Evolutionary conservation across 176 grass and related monocot species (phyloP).

Genomic region (Aechmea fasciata): DNA sequence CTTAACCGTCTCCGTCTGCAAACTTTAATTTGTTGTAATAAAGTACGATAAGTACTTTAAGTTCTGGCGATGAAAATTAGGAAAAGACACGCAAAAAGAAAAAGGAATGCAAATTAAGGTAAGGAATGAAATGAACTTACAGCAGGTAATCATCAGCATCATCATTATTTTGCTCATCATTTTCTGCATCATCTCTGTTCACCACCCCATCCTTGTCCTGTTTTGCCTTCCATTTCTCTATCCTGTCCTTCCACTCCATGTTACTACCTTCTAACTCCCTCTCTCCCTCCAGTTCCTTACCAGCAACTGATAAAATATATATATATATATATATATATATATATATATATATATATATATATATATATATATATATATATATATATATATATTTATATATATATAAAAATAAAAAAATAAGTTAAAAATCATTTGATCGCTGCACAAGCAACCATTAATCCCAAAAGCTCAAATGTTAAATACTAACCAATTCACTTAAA

Average conservation of each 20-base stretch:
- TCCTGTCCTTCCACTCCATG: slow-evolving; percentile 97
- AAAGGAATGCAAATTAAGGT: neutral
- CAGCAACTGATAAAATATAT: slow-evolving; percentile 40
- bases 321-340: neutral
- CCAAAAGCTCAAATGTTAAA: too few species aligned
- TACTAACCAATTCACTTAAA: too few species aligned
- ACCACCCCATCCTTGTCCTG: slow-evolving; percentile 77
- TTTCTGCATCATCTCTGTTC: slow-evolving; percentile 48
- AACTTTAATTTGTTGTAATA: neutral
- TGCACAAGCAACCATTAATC: too few species aligned
- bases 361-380: neutral
- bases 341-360: neutral
- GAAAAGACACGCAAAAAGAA: too few species aligned
- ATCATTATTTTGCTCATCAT: slow-evolving; percentile 54
- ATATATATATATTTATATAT: neutral
- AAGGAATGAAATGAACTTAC: slow-evolving; percentile 22
- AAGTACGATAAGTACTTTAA: neutral
- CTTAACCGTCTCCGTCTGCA: neutral
- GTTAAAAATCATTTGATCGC: too few species aligned
- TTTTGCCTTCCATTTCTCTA: slow-evolving; percentile 89
- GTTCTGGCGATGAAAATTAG: neutral
- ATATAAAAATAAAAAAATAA: too few species aligned
- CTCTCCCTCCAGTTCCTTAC: slow-evolving; percentile 85
- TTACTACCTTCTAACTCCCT: slow-evolving; percentile 74
- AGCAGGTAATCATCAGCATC: slow-evolving; percentile 75